Percentiles rank a stretch among this genome's conserved stretches.
Evolutionary conservation across 805 yeast genomes (phyloP).

Genomic region (Lipomyces yamadae): DNA sequence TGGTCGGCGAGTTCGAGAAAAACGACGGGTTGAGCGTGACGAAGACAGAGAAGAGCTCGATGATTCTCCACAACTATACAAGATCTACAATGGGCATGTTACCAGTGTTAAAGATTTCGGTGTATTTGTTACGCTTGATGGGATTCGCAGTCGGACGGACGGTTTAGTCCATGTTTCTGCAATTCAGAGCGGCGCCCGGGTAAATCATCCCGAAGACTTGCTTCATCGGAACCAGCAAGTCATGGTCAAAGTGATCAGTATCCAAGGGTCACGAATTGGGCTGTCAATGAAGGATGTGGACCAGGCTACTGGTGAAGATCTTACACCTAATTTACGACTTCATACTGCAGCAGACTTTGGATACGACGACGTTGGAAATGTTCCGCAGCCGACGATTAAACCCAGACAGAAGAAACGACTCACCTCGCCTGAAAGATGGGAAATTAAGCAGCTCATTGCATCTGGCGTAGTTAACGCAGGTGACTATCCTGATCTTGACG

Average conservation of each 20-base stretch:
- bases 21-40: neutral
- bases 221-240: slow-evolving; percentile 64
- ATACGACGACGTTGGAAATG: neutral
- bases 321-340: slow-evolving; percentile 25
- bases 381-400: neutral
- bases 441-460: slow-evolving; percentile 77
- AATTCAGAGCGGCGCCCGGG: slow-evolving; percentile 54
- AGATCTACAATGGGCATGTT: slow-evolving; percentile 66
- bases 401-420: slow-evolving; percentile 51
- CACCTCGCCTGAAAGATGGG: slow-evolving; percentile 92
- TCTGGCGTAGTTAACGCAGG: slow-evolving; percentile 72
- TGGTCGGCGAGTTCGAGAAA: slow-evolving; percentile 1
- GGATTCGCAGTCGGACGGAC: slow-evolving; percentile 47
- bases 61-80: slow-evolving; percentile 49
- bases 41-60: slow-evolving; percentile 34
- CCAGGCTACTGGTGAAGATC: slow-evolving; percentile 64
- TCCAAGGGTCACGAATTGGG: slow-evolving; percentile 56
- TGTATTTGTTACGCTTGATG: slow-evolving; percentile 67
- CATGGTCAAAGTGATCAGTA: slow-evolving; percentile 60
- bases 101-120: slow-evolving; percentile 70
- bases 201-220: slow-evolving; percentile 63
- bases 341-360: slow-evolving; percentile 15
- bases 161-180: slow-evolving; percentile 84
- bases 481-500: slow-evolving; percentile 69
- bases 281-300: slow-evolving; percentile 74